Conservation (phyloP, 768 basidiomycete species). For the Russula sp. region DNA sequence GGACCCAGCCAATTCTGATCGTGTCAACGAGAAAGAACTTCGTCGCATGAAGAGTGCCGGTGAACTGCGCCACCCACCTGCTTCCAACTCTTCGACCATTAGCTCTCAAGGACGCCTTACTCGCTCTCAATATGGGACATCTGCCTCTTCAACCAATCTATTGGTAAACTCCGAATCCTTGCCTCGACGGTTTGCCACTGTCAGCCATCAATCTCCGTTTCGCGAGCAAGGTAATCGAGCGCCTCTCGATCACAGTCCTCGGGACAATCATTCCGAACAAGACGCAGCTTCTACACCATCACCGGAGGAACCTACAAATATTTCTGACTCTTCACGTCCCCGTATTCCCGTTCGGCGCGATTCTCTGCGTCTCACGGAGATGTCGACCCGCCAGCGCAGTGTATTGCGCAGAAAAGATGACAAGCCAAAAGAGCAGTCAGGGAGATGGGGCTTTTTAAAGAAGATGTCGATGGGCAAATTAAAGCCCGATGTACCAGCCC, state of each 20-base stretch:
- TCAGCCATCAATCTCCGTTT: conserved; percentile 51
- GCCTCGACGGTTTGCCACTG: conserved; percentile 63
- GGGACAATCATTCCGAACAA: conserved; percentile 40
- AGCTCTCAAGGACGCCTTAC: conserved; percentile 43
- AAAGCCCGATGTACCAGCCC: conserved; percentile 54
- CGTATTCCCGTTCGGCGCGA: conserved; percentile 1
- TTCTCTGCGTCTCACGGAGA: conserved; percentile 13
- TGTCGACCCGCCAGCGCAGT: conserved; percentile 23
- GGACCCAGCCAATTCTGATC: conserved; percentile 42
- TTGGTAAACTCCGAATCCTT: conserved; percentile 42
- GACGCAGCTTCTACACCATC: background rate
- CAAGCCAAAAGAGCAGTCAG: conserved; percentile 47
- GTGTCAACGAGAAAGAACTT: conserved; percentile 35
- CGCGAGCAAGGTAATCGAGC: conserved; percentile 41
- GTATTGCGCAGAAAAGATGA: conserved; percentile 29
- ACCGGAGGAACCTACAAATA: background rate
- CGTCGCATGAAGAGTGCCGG: conserved; percentile 78
- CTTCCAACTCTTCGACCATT: conserved; percentile 30
- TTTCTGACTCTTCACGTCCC: background rate
- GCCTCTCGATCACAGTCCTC: conserved; percentile 43
- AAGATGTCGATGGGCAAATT: conserved; percentile 99
- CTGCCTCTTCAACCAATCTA: conserved; percentile 69
- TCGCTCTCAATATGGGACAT: conserved; percentile 52
- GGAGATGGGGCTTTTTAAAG: conserved; percentile 93
- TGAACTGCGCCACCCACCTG: conserved; percentile 57